These are phyloP conservation scores for Akanthomyces dipterigenus DNA, from an alignment of 2,329 filamentous ascomycete species.

Conservation along the genomic window DNA sequence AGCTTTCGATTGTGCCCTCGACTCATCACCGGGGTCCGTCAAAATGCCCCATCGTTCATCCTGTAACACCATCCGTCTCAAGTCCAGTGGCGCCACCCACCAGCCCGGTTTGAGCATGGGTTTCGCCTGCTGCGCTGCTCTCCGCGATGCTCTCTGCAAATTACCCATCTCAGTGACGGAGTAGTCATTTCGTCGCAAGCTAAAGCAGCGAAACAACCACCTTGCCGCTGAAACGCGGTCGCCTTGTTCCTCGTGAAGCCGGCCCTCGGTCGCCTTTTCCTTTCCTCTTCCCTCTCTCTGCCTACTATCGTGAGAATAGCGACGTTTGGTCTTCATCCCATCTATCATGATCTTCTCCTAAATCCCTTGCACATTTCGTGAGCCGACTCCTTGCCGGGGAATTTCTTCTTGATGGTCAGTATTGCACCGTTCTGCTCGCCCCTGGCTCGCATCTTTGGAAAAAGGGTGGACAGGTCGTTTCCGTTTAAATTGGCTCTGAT, in stretches of 20 bases:
- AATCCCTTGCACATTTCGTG: not conserved
- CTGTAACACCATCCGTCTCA: slow-evolving; percentile 10
- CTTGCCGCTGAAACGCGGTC: slow-evolving; percentile 4
- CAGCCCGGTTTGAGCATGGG: slow-evolving; percentile 3
- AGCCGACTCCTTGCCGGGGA: not conserved
- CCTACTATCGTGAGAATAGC: not conserved
- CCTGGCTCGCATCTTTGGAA: not conserved
- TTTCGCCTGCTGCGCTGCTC: not conserved
- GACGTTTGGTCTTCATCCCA: not conserved
- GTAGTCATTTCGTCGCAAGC: not conserved
- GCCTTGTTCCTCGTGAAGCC: not conserved
- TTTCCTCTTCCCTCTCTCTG: not conserved
- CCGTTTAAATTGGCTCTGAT: not conserved
- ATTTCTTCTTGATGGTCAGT: not conserved
- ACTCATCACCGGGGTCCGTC: not conserved
- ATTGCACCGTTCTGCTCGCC: not conserved
- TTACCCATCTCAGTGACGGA: not conserved
- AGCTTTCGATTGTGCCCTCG: not conserved
- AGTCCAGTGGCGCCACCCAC: slow-evolving; percentile 1
- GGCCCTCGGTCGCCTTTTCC: no score
- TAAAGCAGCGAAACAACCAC: not conserved
- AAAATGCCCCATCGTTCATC: not conserved
- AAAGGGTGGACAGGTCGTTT: not conserved
- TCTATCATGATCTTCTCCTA: not conserved
- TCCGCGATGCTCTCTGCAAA: not conserved